These are phyloP conservation scores for Irpex rosettiformis DNA, from an alignment of 1,284 basidiomycete species.

Conservation along the genomic window DNA sequence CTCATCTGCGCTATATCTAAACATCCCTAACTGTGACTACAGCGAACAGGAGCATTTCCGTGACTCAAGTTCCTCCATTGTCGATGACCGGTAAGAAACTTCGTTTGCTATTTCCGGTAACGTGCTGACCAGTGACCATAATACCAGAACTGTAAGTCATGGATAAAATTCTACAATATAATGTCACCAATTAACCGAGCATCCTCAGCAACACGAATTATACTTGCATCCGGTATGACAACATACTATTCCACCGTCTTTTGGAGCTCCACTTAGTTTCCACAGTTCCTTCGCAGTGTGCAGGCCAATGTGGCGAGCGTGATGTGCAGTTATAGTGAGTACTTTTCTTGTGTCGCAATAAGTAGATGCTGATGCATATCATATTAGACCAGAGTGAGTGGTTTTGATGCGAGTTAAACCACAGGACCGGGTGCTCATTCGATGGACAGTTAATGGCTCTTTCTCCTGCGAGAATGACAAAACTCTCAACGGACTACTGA, in stretches of 20 bases:
- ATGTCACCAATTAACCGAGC: too few relatives aligned
- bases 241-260: not conserved
- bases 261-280: conserved; percentile 35
- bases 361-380: not conserved
- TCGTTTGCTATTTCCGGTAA: too few relatives aligned
- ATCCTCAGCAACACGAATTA: conserved; percentile 51
- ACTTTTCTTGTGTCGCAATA: not conserved
- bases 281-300: conserved; percentile 54
- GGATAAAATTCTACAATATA: too few relatives aligned
- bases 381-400: not conserved
- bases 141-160: too few relatives aligned
- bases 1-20: too few relatives aligned
- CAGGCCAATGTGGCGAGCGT: conserved; percentile 62
- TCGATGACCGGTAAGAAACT: conserved; percentile 63
- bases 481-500: conserved; percentile 65
- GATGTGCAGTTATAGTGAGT: conserved; percentile 66
- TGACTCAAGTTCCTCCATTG: conserved; percentile 46
- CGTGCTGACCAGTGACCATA: not conserved
- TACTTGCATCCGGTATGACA: conserved; percentile 44
- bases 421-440: conserved; percentile 36
- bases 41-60: conserved; percentile 56
- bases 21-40: not conserved
- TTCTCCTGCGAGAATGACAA: conserved; percentile 67
- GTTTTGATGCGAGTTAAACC: not conserved
- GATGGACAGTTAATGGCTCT: conserved; percentile 48